A percentile compares a stretch with the other conserved stretches of the same genome.
Evolutionary conservation across 495 filamentous ascomycete species (phyloP).

Genomic region (Hyaloscypha variabilis): DNA sequence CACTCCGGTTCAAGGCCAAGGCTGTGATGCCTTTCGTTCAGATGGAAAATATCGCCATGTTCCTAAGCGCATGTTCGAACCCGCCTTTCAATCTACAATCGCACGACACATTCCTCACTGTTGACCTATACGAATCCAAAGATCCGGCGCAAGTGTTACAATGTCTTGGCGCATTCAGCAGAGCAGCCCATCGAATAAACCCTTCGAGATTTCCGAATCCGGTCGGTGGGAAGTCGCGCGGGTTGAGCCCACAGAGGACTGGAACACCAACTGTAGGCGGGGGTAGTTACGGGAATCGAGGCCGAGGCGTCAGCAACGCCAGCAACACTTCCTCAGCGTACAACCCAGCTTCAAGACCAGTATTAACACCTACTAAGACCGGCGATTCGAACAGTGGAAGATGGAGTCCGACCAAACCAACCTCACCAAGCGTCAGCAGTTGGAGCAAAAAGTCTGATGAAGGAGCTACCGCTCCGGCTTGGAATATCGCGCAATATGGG

Average conservation of each 20-base stretch:
- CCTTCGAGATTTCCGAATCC: constrained; percentile 71
- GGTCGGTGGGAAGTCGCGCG: constrained; percentile 71
- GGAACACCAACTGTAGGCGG: constrained; percentile 45
- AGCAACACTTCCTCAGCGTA: constrained; percentile 64
- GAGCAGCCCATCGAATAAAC: constrained; percentile 76
- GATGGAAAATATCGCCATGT: constrained; percentile 99
- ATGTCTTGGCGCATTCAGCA: constrained; percentile 88
- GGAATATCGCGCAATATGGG: constrained; percentile 98
- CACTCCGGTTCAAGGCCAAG: constrained; percentile 27
- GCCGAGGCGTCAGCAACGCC: constrained; percentile 66
- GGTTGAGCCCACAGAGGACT: constrained; percentile 71
- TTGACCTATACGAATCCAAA: constrained; percentile 95
- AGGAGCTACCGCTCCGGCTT: constrained; percentile 79
- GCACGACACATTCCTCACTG: constrained; percentile 96
- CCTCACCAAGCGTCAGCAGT: constrained; percentile 63
- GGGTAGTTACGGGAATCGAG: constrained; percentile 43
- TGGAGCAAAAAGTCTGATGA: constrained; percentile 91
- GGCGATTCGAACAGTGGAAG: constrained; percentile 55
- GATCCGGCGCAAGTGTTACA: constrained; percentile 97
- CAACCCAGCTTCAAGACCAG: constrained; percentile 29
- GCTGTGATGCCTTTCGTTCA: constrained; percentile 91
- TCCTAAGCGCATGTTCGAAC: constrained; percentile 82
- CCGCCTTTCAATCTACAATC: constrained; percentile 85
- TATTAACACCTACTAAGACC: constrained; percentile 47
- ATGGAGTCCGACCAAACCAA: constrained; percentile 64